phyloP scores from a whole-genome alignment of 2,329 filamentous ascomycete genomes.

The Colletotrichum godetiae region DNA sequence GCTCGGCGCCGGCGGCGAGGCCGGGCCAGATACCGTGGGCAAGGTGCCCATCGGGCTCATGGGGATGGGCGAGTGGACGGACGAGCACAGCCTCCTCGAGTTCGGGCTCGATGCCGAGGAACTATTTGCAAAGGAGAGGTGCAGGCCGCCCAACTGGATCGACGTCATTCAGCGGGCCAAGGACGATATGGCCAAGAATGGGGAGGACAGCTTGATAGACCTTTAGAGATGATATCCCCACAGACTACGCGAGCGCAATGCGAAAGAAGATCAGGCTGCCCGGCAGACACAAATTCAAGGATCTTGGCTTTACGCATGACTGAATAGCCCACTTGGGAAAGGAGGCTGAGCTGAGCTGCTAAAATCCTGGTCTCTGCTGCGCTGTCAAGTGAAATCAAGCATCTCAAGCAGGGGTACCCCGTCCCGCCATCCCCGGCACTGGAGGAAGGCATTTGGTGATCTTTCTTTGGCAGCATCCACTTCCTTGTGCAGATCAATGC shows the following conservation, averaged over 20 bases:
- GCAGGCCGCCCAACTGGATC: conserved; percentile 54
- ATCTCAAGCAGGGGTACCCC: not conserved
- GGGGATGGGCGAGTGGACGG: conserved; percentile 66
- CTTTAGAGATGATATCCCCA: conserved; percentile 22
- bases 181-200: conserved; percentile 35
- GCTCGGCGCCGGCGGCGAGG: conserved; percentile 44
- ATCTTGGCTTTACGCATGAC: not conserved
- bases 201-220: conserved; percentile 31
- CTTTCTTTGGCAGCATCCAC: not conserved
- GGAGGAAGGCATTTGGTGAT: not conserved
- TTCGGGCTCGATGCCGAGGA: conserved; percentile 61
- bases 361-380: not conserved
- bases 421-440: not conserved
- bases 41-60: conserved; percentile 65
- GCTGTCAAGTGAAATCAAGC: not conserved
- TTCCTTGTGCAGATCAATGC: conserved; percentile 28
- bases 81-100: conserved; percentile 59
- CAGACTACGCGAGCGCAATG: not conserved
- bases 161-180: conserved; percentile 55
- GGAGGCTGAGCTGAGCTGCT: not conserved
- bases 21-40: conserved; percentile 46
- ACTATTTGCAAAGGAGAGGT: conserved; percentile 47
- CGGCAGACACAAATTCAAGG: not conserved
- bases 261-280: not conserved
- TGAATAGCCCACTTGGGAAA: not conserved